phyloP scores from a whole-genome alignment of 495 filamentous ascomycete genomes.

The Penicillium manginii region DNA sequence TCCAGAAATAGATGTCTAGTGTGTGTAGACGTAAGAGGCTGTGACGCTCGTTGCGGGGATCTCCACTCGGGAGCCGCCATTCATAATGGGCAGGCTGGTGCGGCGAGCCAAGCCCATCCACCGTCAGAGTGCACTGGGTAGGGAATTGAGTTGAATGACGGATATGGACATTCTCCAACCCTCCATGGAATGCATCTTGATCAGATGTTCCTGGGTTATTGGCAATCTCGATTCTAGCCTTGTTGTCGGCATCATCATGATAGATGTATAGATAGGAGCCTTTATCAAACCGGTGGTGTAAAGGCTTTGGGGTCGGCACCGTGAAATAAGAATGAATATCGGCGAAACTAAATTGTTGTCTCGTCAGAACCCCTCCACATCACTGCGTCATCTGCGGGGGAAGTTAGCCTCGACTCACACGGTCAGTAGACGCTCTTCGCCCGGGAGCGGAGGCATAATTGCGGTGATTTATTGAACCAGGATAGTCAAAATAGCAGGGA shows the following conservation, averaged over 20 bases:
- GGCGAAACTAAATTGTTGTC: slow-evolving; percentile 63
- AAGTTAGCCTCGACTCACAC: slow-evolving; percentile 60
- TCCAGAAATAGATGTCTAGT: slow-evolving; percentile 91
- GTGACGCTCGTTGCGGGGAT: slow-evolving; percentile 68
- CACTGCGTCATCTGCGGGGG: slow-evolving; percentile 23
- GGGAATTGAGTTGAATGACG: slow-evolving; percentile 79
- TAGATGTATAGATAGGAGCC: slow-evolving; percentile 88
- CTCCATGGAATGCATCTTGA: slow-evolving; percentile 87
- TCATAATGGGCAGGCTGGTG: slow-evolving; percentile 47
- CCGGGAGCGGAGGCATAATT: slow-evolving; percentile 74
- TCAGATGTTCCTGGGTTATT: slow-evolving; percentile 85
- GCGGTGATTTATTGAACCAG: slow-evolving; percentile 6
- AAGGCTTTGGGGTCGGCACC: slow-evolving; percentile 67
- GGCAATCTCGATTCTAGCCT: slow-evolving; percentile 79
- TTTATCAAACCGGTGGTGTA: slow-evolving; percentile 87
- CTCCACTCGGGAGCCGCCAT: slow-evolving; percentile 78
- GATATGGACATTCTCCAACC: slow-evolving; percentile 65
- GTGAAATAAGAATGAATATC: slow-evolving; percentile 91
- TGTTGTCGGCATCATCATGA: slow-evolving; percentile 67
- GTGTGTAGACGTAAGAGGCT: slow-evolving; percentile 79
- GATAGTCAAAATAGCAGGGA: not conserved
- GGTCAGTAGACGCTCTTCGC: slow-evolving; percentile 78
- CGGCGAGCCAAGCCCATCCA: slow-evolving; percentile 57
- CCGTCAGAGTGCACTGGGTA: slow-evolving; percentile 72
- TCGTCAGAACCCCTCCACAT: slow-evolving; percentile 10